Percentiles rank a stretch among this genome's conserved stretches.
Conservation (phyloP, 176 grass and related monocot genomes). For the Lolium perenne region DNA sequence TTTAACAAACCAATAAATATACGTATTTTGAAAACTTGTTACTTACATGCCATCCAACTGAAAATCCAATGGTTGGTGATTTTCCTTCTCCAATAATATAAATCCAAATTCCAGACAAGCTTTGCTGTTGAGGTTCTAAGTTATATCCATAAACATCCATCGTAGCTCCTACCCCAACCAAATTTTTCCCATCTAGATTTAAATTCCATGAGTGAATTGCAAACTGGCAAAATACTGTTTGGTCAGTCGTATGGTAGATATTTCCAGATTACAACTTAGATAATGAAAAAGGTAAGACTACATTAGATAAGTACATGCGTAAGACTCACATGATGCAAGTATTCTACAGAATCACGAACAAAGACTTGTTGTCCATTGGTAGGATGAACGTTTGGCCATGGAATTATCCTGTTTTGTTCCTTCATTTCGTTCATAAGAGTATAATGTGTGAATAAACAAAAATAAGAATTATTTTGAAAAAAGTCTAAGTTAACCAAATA, state of each 20-base stretch:
- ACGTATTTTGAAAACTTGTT: no score
- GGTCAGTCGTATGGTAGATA: background rate
- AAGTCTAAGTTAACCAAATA: no score
- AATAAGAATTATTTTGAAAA: no score
- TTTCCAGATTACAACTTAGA: background rate
- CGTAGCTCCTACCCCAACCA: background rate
- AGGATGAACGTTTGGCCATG: background rate
- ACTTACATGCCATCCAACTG: conserved; percentile 3
- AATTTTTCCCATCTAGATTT: background rate
- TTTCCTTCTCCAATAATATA: background rate
- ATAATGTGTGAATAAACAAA: no score
- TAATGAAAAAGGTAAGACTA: background rate
- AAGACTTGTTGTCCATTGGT: background rate
- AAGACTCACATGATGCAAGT: background rate
- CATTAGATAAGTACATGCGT: background rate
- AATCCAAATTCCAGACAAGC: background rate
- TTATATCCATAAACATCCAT: background rate
- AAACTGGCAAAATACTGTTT: background rate
- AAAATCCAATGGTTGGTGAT: background rate
- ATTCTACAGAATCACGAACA: background rate
- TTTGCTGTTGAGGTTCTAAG: background rate
- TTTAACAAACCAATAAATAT: no score
- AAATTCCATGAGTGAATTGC: background rate
- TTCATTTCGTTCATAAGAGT: background rate
- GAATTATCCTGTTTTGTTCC: background rate